These are phyloP conservation scores for Trypanosoma caninum DNA, from an alignment of 208 protist species.

Conservation along the genomic window DNA sequence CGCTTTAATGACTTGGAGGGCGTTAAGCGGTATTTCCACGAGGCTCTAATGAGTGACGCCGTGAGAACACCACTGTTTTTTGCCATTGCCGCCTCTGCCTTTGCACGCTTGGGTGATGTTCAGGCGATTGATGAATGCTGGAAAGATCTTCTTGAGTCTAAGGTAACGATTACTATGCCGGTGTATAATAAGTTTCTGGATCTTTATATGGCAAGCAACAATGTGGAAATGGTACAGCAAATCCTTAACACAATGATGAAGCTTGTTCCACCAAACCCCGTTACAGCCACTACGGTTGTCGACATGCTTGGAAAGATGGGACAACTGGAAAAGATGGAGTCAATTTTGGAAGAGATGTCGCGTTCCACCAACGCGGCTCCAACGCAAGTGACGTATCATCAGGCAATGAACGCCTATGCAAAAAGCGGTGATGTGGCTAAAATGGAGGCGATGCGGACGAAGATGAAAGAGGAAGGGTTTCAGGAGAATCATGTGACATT, in stretches of 20 bases:
- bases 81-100: slow-evolving; percentile 70
- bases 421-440: slow-evolving; percentile 87
- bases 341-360: slow-evolving; percentile 83
- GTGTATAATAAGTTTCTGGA: slow-evolving; percentile 92
- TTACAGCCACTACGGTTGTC: slow-evolving; percentile 89
- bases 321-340: slow-evolving; percentile 82
- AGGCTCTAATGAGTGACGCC: slow-evolving; percentile 38
- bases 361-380: slow-evolving; percentile 77
- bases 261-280: slow-evolving; percentile 83
- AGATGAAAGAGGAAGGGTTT: slow-evolving; percentile 64
- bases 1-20: slow-evolving; percentile 65
- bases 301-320: slow-evolving; percentile 93
- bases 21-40: slow-evolving; percentile 60
- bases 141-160: slow-evolving; percentile 64
- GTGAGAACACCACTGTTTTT: slow-evolving; percentile 75
- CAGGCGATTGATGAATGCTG: slow-evolving; percentile 72
- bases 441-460: slow-evolving; percentile 70
- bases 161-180: slow-evolving; percentile 78
- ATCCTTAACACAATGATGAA: slow-evolving; percentile 91
- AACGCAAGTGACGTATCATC: slow-evolving; percentile 89
- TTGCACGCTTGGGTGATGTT: slow-evolving; percentile 52
- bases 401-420: slow-evolving; percentile 90
- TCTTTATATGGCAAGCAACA: slow-evolving; percentile 79
- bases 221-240: slow-evolving; percentile 82
- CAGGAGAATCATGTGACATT: slow-evolving; percentile 82